Evolutionary conservation across 1,139 yeast species (phyloP).

Genomic region (Candida labiduridarum): DNA sequence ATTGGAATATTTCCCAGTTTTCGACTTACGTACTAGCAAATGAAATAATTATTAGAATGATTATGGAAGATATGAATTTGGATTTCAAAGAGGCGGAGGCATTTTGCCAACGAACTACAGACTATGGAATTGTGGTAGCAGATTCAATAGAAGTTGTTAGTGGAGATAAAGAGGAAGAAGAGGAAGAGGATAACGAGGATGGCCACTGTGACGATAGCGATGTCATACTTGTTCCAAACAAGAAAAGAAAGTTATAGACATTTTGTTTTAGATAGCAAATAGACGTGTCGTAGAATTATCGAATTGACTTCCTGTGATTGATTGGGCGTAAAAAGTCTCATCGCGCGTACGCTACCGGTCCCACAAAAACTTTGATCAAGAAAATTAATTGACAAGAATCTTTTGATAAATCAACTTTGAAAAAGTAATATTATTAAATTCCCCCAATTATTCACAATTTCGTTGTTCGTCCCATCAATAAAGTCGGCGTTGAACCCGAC

Average conservation of each 20-base stretch:
- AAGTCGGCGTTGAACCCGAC: conserved; percentile 26
- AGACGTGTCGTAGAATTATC: background rate
- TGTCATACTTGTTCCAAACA: background rate
- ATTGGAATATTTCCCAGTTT: conserved; percentile 64
- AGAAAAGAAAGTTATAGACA: background rate
- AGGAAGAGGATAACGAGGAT: background rate
- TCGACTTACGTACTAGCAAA: conserved; percentile 63
- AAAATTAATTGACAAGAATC: background rate
- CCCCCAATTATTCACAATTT: conserved; percentile 10
- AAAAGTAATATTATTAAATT: background rate
- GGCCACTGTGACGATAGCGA: background rate
- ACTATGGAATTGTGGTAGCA: conserved; percentile 56
- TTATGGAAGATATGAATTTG: conserved; percentile 47
- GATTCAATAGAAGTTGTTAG: conserved; percentile 36
- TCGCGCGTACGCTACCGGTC: background rate
- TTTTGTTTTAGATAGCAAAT: background rate
- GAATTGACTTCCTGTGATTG: background rate
- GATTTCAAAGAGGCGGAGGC: conserved; percentile 45
- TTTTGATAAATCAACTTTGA: background rate
- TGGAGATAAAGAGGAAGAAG: background rate
- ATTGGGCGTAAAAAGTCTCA: background rate
- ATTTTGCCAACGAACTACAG: conserved; percentile 49
- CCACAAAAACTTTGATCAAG: background rate
- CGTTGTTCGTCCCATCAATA: conserved; percentile 9
- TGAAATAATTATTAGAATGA: conserved; percentile 56